Conservation (phyloP, 148 eudicot genomes). For the Rhododendron molle region DNA sequence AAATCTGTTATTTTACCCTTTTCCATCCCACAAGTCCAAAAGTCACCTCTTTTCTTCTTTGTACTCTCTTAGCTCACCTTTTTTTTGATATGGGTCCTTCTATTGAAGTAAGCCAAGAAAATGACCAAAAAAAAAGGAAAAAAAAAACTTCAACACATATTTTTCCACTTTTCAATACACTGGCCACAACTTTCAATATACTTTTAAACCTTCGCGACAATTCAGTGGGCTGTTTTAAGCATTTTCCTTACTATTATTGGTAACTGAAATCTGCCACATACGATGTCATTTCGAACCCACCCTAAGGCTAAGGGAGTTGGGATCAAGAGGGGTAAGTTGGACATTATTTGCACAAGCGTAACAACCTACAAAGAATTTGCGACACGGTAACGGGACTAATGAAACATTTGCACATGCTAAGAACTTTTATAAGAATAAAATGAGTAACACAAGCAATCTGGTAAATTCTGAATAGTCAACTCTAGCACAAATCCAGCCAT, state of each 20-base stretch:
- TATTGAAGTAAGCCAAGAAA: too few species aligned
- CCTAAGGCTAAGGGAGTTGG: background rate
- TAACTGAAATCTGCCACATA: background rate
- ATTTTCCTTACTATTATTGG: background rate
- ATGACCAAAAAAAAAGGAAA: background rate
- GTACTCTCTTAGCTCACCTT: background rate
- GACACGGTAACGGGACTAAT: background rate
- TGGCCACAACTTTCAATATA: too few species aligned
- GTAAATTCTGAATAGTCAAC: background rate
- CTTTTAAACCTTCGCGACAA: background rate
- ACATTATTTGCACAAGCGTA: background rate
- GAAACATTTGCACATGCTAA: background rate
- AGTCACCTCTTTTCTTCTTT: background rate
- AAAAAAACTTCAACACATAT: background rate
- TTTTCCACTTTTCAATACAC: too few species aligned
- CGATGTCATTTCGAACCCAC: background rate
- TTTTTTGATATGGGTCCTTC: background rate
- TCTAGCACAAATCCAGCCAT: background rate
- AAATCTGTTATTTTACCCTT: too few species aligned
- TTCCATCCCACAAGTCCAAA: background rate
- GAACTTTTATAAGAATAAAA: background rate
- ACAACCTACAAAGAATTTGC: background rate
- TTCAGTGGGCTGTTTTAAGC: background rate
- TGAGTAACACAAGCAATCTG: background rate
- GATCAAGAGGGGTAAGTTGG: background rate